Conservation (phyloP, 768 basidiomycete species). For the Boletus coccyginus region DNA sequence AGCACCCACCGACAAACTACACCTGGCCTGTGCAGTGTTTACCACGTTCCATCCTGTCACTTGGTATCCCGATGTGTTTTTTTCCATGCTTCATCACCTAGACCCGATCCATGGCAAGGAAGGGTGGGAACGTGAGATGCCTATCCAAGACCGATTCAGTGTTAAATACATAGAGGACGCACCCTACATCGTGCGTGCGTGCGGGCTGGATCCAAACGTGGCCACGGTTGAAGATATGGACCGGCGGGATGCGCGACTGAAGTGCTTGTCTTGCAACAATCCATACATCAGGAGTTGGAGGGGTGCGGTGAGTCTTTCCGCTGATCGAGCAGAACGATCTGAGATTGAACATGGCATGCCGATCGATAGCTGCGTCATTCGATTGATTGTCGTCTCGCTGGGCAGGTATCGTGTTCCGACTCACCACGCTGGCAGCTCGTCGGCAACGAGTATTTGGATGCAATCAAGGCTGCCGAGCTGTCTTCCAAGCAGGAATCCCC, state of each 20-base stretch:
- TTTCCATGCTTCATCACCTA: background rate
- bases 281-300: background rate
- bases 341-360: background rate
- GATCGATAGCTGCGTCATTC: background rate
- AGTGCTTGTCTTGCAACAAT: background rate
- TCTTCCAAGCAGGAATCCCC: no score
- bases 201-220: slow-evolving; percentile 1
- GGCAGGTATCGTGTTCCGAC: fast-evolving
- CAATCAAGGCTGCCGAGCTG: background rate
- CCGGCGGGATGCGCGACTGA: background rate
- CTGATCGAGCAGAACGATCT: background rate
- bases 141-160: background rate
- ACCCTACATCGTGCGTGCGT: background rate
- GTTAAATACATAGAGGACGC: background rate
- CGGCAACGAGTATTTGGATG: background rate
- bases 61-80: background rate
- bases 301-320: background rate
- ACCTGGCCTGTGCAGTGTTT: slow-evolving; percentile 4
- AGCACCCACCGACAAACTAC: background rate
- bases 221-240: slow-evolving; percentile 3
- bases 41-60: background rate
- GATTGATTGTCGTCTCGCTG: no score
- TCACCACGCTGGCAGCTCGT: background rate
- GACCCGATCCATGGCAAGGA: no score
- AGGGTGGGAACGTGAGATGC: background rate